These are phyloP conservation scores for Mycena maculata DNA, from an alignment of 768 basidiomycete genomes.

Conservation along the genomic window DNA sequence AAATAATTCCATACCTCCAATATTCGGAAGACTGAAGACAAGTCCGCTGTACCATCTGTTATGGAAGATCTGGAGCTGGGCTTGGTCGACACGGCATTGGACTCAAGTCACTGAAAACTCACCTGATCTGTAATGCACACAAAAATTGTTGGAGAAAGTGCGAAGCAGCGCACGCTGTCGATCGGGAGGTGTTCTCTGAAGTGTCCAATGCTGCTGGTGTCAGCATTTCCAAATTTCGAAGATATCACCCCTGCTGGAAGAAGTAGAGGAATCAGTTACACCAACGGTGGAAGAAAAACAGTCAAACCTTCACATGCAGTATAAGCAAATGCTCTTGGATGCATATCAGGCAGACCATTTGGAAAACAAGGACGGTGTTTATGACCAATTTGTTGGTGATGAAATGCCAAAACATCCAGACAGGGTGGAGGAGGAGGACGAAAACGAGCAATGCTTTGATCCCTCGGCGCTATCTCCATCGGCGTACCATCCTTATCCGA, in stretches of 20 bases:
- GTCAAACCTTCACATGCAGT: constrained; percentile 11
- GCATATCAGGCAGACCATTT: constrained; percentile 9
- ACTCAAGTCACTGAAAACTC: background rate
- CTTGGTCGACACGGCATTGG: constrained; percentile 4
- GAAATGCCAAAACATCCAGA: background rate
- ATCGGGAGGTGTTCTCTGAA: background rate
- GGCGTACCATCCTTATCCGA: constrained; percentile 7
- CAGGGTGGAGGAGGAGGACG: background rate
- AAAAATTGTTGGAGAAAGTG: background rate
- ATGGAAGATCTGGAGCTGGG: background rate
- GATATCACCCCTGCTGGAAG: background rate
- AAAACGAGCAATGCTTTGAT: constrained; percentile 10
- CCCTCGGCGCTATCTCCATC: background rate
- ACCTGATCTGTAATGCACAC: background rate
- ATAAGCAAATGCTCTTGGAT: constrained; percentile 10
- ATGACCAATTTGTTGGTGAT: constrained; percentile 8
- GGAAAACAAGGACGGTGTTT: background rate
- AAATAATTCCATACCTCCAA: background rate
- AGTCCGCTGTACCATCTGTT: constrained; percentile 1
- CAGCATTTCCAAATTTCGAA: constrained; percentile 3
- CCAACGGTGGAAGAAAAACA: constrained; percentile 6
- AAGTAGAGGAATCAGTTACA: background rate
- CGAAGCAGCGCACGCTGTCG: background rate
- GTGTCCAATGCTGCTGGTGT: background rate
- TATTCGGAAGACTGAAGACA: background rate